Percentiles rank a stretch among this genome's conserved stretches.
Evolutionary conservation across 2,329 filamentous ascomycete genomes (phyloP).

Genomic region (Alternaria metachromatica): DNA sequence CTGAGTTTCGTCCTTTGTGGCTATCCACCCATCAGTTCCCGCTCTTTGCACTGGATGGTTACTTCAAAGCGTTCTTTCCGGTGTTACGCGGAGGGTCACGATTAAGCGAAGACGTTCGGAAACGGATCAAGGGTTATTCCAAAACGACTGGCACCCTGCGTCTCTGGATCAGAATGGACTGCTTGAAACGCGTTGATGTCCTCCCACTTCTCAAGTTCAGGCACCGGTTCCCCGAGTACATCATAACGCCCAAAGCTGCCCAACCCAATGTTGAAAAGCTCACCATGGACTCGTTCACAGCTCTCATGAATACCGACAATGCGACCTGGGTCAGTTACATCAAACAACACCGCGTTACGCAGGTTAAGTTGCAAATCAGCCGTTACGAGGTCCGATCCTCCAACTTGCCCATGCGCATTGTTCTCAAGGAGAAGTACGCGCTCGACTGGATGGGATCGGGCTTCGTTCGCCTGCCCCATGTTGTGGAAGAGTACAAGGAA

Average conservation of each 20-base stretch:
- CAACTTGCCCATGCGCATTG: background rate
- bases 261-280: too few relatives aligned
- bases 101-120: background rate
- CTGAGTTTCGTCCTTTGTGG: slow-evolving; percentile 36
- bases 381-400: background rate
- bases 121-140: slow-evolving; percentile 8
- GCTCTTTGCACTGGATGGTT: slow-evolving; percentile 19
- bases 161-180: slow-evolving; percentile 15
- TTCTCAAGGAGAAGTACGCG: background rate
- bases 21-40: slow-evolving; percentile 28
- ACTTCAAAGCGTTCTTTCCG: slow-evolving; percentile 32
- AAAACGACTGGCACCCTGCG: slow-evolving; percentile 16
- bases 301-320: background rate
- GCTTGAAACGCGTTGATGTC: slow-evolving; percentile 13
- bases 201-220: slow-evolving; percentile 26
- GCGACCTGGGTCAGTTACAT: background rate
- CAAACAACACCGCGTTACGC: slow-evolving; percentile 2
- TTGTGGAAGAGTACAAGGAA: background rate
- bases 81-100: background rate
- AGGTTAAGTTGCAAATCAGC: background rate
- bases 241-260: background rate
- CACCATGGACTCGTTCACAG: background rate
- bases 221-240: slow-evolving; percentile 21
- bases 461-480: rapidly evolving
- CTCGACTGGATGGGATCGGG: background rate